Evolutionary conservation across 495 filamentous ascomycete species (phyloP).

Genomic region (Hyaloscypha finlandica): DNA sequence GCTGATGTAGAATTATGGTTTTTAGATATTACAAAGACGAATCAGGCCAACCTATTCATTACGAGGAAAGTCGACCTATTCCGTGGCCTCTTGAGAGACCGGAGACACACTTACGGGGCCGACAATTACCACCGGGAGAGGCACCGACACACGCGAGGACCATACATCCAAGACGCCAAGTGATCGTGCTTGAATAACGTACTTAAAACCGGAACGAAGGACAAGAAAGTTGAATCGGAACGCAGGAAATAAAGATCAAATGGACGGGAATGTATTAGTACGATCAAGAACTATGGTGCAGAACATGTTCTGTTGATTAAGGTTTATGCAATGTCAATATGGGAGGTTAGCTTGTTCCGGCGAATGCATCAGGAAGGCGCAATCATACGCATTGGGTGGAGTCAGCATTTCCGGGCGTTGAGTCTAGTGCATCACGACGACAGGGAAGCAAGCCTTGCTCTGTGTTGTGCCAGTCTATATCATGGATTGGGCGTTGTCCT

Average conservation of each 20-base stretch:
- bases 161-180: conserved; percentile 13
- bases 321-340: not conserved
- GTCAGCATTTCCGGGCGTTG: not conserved
- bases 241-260: too few relatives aligned
- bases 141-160: conserved; percentile 10
- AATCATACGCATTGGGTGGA: not conserved
- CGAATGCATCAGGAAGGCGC: not conserved
- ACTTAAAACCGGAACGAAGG: not conserved
- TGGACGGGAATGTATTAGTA: too few relatives aligned
- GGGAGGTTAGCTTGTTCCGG: not conserved
- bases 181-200: conserved; percentile 19
- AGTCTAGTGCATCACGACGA: not conserved
- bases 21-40: conserved; percentile 5
- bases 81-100: not conserved
- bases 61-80: conserved; percentile 3
- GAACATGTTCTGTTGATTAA: too few relatives aligned
- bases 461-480: not conserved
- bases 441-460: not conserved
- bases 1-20: not conserved
- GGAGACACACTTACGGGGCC: not conserved
- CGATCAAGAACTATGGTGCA: too few relatives aligned
- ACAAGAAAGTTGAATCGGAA: too few relatives aligned
- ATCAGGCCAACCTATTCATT: conserved; percentile 5
- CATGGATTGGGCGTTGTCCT: not conserved
- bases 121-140: not conserved